Conservation (phyloP, 208 protist species). For the Crithidia bombi region DNA sequence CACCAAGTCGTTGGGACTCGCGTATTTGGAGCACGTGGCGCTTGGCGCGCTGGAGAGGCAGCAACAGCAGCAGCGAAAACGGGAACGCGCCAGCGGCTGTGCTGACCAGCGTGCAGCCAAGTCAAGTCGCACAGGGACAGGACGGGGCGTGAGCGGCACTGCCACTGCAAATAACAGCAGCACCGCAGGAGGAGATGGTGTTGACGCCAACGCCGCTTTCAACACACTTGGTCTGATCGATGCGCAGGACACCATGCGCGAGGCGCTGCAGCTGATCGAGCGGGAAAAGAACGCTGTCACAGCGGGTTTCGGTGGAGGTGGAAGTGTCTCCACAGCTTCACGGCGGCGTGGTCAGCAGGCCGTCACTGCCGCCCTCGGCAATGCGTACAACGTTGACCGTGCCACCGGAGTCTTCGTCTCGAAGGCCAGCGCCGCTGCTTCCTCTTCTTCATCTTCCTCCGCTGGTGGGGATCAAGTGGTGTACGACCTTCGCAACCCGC, state of each 20-base stretch:
- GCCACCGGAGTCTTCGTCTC: conserved; percentile 25
- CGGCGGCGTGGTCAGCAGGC: conserved; percentile 11
- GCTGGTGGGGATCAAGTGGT: conserved; percentile 17
- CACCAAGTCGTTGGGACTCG: conserved; percentile 45
- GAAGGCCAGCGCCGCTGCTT: conserved; percentile 16
- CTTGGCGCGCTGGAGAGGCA: conserved; percentile 46
- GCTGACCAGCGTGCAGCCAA: conserved; percentile 25
- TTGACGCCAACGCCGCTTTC: conserved; percentile 3
- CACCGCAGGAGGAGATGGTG: neutral
- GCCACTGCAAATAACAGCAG: neutral
- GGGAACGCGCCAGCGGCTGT: conserved; percentile 28
- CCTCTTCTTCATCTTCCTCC: neutral
- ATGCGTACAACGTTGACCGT: neutral
- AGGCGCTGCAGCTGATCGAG: conserved; percentile 27
- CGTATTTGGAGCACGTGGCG: conserved; percentile 78
- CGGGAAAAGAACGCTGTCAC: conserved; percentile 5
- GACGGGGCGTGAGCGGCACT: neutral
- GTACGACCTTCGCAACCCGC: conserved; percentile 37
- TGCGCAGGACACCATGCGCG: conserved; percentile 29
- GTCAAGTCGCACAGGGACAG: conserved; percentile 13
- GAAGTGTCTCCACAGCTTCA: neutral
- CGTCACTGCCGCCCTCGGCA: neutral
- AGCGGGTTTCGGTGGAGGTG: neutral
- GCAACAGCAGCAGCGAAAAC: conserved; percentile 40
- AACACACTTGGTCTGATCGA: conserved; percentile 34